Evolutionary conservation across 2,329 filamentous ascomycete genomes (phyloP), one percentile per base, ranked within the genome.

Genomic region (Cladophialophora chaetospira): DNA sequence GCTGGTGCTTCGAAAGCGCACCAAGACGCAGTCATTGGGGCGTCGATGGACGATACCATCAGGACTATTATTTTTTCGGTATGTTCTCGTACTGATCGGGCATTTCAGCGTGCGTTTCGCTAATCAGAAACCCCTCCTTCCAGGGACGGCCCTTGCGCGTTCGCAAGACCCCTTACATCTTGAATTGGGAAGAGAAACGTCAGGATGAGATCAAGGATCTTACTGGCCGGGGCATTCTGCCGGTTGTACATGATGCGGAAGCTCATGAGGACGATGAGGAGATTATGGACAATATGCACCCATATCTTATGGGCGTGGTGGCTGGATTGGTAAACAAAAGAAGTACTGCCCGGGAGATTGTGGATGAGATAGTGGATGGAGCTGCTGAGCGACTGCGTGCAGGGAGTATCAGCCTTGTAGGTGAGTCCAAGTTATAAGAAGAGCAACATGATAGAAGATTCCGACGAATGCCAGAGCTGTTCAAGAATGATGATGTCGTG

Each of bases 251-350:
- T 65, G 91, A 95, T 69, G 81, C 94, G n/a, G 91, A 96, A 74
- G 75, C 91, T 68, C 78, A 78, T n/a, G 69, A 71, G 5, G 6
- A 9, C 6, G n/a, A 6, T 15, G 89, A 93, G 57, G 88, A 95
- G 46, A 82, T 87, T 21, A 85, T 94, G 78, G 90, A 95, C 73
- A 87, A 89, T 70, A 88, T 88, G 68, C 80, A 88, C 54, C 89
- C 89, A 19, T 91, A 84, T 79, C 75, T 93, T 61, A 95, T 96
- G 90, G 91, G 91, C 72, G 90, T 93, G 79, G 90, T 87, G 60
- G 88, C 91, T n/a, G 90, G 89, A 15, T 87, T 93, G 29, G 86
- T 90, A 50, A 91, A 90, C 69, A 88, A 95, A 75, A 85, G 84
- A 77, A 89, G 89, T 83, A 79, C 79, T 35, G 91, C 91, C 52